Base-by-base conservation (phyloP, 176 grass and related monocot genomes). In the Oryza coarctata region DNA sequence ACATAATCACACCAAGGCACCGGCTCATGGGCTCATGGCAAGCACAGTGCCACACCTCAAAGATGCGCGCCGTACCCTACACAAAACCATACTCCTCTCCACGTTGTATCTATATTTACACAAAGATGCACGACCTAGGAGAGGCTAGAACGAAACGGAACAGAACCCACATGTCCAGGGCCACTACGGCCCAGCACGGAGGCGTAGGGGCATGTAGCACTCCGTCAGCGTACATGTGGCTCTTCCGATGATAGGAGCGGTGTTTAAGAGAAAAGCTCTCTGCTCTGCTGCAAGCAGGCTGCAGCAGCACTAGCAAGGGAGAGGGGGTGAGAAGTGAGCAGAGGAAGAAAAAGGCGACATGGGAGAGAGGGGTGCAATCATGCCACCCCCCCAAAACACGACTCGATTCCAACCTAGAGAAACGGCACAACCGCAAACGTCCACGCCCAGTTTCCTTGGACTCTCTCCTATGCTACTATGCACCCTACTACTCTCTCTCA, bases 361-460 rank as follows among this genome's bases (percentile, higher is more conserved):
- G 43, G 45, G 18, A 87, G 82, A 73, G 38, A 63, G 36, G 80
- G 30, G 72, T 31, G 80, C 87, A 92, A 92, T 92, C 86, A 89
- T 92, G 70, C 62, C 86, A 55, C 78, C 34, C 77, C 73, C 74
- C 8, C 55, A 60, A 58, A 58, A 25, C 55, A 74, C 65, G 80
- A 30, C n/a, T 66, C n/a, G 80, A 92, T 89, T 89, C 90, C 78
- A 73, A 69, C 73, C 81, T 78, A 69, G 55, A 70, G 44, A 64
- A 89, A 92, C 78, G 31, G 17, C 75, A 76, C 88, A 89, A 89
- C 40, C 40, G 39, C 86, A 88, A 92, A 71, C 43, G 68, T 92
- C 90, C 90, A 86, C 38, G 50, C 49, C 41, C 57, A 12, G 41
- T 74, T 77, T 78, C 86, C 78, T 84, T 76, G 68, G 76, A 85